These are phyloP conservation scores for Cyclotella choctawhatcheeana DNA, from an alignment of 108 stramenopile species.

Conservation along the genomic window DNA sequence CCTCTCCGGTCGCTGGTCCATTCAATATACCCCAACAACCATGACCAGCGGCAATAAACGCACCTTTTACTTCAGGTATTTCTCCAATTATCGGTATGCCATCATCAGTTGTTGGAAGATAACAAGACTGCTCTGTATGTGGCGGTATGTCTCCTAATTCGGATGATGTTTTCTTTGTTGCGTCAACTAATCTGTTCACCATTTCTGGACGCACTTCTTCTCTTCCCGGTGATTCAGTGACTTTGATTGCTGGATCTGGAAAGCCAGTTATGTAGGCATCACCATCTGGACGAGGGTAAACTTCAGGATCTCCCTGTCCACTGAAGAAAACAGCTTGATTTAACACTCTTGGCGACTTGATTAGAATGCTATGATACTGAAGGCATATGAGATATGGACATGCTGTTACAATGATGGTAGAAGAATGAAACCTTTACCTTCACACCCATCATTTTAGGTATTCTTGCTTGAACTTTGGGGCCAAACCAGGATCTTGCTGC, in stretches of 20 bases:
- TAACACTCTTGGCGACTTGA: constrained; percentile 40
- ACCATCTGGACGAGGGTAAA: constrained; percentile 71
- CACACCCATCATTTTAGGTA: constrained; percentile 52
- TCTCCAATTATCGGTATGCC: constrained; percentile 83
- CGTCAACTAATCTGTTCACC: constrained; percentile 40
- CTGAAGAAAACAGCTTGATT: constrained; percentile 66
- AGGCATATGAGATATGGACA: background rate
- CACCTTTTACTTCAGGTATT: constrained; percentile 64
- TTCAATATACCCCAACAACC: constrained; percentile 93
- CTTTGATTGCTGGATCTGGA: constrained; percentile 47
- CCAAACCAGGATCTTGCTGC: constrained; percentile 50
- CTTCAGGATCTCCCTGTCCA: constrained; percentile 58
- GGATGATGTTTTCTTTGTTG: constrained; percentile 46
- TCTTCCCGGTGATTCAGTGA: constrained; percentile 54
- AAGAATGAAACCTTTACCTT: constrained; percentile 23
- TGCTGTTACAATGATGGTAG: too few relatives aligned
- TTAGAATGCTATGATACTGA: constrained; percentile 57
- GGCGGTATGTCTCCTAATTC: constrained; percentile 33
- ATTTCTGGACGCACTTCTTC: constrained; percentile 49
- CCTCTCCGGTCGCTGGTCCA: constrained; percentile 83
- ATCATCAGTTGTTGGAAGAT: constrained; percentile 72
- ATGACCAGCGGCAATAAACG: constrained; percentile 79
- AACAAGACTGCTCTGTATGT: constrained; percentile 59
- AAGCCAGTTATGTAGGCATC: constrained; percentile 64
- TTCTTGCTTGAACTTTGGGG: constrained; percentile 8